Base-by-base conservation (phyloP, 495 filamentous ascomycete species). In the Annulohypoxylon bovei region DNA sequence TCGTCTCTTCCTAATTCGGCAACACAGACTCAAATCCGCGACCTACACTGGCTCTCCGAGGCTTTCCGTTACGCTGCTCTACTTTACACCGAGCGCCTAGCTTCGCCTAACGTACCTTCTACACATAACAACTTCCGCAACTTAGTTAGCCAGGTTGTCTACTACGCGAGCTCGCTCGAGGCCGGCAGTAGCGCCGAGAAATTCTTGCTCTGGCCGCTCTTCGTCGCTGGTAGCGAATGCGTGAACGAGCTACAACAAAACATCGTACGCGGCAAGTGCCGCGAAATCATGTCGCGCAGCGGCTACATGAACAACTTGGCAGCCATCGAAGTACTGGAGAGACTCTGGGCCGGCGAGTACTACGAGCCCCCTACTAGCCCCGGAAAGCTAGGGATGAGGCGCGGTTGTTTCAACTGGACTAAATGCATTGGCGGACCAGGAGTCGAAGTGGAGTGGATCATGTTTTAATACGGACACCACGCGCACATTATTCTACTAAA, bases 291-390 rank as follows among this genome's bases (percentile, higher is more conserved):
- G 82, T 86, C 88, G 23, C 91, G 94, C 73, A 93, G 90, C 44
- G 94, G 93, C 12, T 97, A 98, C 77, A 91, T 91, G 80, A 98
- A 98, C 76, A 97, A 97, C 72, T 83, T 97, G 20, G 91, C 90
- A 6, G 93, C 92, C 18, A 82, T 98, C 54, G 92, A 94, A 71
- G 87, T 97, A 0, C 74, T 98, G 68, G 94, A 98, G 80, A 88
- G 87, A 72, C 87, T 96, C 47, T 98, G 95, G 95, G 83, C 73
- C 52, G 82, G 75, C 60, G 87, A 84, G 62, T 81, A 76, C 57
- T 80, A 76, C 81, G 86, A 76, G 78, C 83, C 59, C 79, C 79
- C 16, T 68, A 78, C 65, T 72, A 77, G 58, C 55, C 71, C 66
- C 12, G 61, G 74, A 37, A 63, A 77, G 57, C 63, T 75, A 27